These are phyloP conservation scores for Trypanosomatidae sp. DNA, from an alignment of 208 protist species.

Conservation along the genomic window DNA sequence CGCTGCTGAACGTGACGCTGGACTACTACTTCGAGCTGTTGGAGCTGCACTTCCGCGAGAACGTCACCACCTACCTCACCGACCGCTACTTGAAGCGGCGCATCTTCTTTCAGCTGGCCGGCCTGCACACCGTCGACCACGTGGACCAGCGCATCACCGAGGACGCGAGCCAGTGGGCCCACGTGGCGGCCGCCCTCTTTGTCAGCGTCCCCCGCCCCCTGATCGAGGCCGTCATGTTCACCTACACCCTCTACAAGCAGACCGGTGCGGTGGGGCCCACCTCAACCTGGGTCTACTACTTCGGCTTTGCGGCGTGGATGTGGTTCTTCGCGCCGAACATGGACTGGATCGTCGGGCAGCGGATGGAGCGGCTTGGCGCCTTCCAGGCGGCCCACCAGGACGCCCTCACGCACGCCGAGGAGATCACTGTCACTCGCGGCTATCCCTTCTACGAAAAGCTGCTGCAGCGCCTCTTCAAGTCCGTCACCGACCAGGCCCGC, in stretches of 20 bases:
- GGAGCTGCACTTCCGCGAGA: constrained; percentile 57
- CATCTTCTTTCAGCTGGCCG: constrained; percentile 69
- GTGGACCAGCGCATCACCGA: constrained; percentile 73
- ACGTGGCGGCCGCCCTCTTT: constrained; percentile 30
- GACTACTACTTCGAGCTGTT: constrained; percentile 57
- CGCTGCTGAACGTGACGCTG: constrained; percentile 53
- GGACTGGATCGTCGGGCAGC: constrained; percentile 47
- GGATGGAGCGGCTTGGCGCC: constrained; percentile 41
- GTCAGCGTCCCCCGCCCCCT: constrained; percentile 51
- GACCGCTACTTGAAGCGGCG: constrained; percentile 54
- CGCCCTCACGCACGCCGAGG: constrained; percentile 52
- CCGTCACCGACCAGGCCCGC: constrained; percentile 44
- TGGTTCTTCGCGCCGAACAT: constrained; percentile 37
- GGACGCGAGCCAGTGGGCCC: constrained; percentile 55
- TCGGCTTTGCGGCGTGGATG: constrained; percentile 30
- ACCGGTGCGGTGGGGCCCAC: constrained; percentile 28
- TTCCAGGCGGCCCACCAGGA: constrained; percentile 53
- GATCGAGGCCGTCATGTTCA: constrained; percentile 57
- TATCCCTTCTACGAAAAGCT: constrained; percentile 35
- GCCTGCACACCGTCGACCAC: constrained; percentile 44
- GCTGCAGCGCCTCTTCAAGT: constrained; percentile 40
- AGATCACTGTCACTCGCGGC: constrained; percentile 57
- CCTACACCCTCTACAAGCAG: constrained; percentile 29
- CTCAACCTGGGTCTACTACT: constrained; percentile 48
- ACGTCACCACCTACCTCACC: constrained; percentile 60